Conservation (phyloP, 441 rosid genomes). For the Euphorbia schlechtendalii region DNA sequence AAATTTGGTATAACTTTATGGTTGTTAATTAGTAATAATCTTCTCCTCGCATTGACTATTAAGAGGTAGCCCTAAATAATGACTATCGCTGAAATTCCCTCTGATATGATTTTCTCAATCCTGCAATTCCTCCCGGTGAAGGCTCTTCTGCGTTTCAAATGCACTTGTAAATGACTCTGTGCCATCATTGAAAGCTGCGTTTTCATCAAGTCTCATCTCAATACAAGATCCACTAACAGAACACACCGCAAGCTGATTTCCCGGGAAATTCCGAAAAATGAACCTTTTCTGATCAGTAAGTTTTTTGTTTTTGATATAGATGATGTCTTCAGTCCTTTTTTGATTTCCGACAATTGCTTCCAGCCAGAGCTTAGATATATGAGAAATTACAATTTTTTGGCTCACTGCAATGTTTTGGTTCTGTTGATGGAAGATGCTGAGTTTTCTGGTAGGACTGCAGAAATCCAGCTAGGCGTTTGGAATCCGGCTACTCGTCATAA, state of each 20-base stretch:
- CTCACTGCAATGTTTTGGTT: not conserved
- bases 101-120: not conserved
- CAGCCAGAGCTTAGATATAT: too few species aligned
- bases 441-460: too few species aligned
- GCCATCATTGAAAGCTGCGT: not conserved
- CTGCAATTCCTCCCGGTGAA: too few species aligned
- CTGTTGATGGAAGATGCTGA: not conserved
- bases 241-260: not conserved
- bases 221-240: not conserved
- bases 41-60: too few species aligned
- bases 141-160: not conserved
- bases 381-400: not conserved
- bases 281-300: too few species aligned
- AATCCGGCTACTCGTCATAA: not conserved
- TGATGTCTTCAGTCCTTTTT: too few species aligned
- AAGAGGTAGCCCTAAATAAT: too few species aligned
- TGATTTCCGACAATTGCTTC: too few species aligned
- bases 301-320: too few species aligned
- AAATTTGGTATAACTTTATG: too few species aligned
- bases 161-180: not conserved
- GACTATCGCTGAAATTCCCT: not conserved
- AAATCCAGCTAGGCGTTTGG: too few species aligned
- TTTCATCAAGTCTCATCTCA: not conserved
- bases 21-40: too few species aligned
- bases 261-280: not conserved